phyloP scores from a whole-genome alignment of 768 basidiomycete genomes.

The Lactifluus echinatus region DNA sequence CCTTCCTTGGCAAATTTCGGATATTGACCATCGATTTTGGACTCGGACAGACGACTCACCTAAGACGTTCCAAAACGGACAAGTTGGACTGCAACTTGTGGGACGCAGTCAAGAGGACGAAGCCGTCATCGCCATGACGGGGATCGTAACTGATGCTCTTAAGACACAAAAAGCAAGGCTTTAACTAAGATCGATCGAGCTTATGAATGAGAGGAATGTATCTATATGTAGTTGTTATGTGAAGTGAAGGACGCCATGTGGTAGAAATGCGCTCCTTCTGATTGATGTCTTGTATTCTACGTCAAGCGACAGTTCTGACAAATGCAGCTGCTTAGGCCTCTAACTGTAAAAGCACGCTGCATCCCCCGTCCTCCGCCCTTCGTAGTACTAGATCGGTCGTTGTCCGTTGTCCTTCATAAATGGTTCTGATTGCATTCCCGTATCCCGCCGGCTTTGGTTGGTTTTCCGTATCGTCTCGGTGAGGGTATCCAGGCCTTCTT shows the following conservation, averaged over 20 bases:
- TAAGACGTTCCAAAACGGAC: conserved; percentile 36
- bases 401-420: too few species aligned
- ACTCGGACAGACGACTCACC: conserved; percentile 14
- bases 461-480: conserved; percentile 26
- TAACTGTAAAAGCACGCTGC: too few species aligned
- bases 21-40: neutral
- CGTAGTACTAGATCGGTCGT: too few species aligned
- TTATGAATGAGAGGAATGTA: neutral
- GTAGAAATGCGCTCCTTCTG: neutral
- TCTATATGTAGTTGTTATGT: neutral
- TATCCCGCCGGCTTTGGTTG: conserved; percentile 22
- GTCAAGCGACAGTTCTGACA: too few species aligned
- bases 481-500: conserved; percentile 24
- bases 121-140: conserved; percentile 41
- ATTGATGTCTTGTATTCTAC: too few species aligned
- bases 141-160: conserved; percentile 34
- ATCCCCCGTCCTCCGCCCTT: neutral
- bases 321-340: too few species aligned
- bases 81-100: conserved; percentile 41
- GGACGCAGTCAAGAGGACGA: conserved; percentile 44
- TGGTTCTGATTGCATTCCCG: neutral
- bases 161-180: conserved; percentile 23
- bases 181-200: neutral
- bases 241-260: neutral
- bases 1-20: neutral